phyloP scores from a whole-genome alignment of 208 protist genomes.

The Leishmania tropica region DNA sequence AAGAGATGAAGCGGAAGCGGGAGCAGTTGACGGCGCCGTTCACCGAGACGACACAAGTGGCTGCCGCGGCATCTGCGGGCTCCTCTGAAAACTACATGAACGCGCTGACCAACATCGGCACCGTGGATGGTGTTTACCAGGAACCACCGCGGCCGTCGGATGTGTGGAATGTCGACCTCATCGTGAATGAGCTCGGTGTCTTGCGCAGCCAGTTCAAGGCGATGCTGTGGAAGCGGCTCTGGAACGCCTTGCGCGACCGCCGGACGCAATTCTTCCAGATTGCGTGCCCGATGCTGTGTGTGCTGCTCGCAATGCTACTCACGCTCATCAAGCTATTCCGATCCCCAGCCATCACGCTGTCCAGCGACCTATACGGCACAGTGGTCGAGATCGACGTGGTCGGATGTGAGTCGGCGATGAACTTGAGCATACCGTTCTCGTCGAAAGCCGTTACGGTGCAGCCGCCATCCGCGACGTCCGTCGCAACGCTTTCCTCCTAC shows the following conservation, averaged over 20 bases:
- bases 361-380: conserved; percentile 43
- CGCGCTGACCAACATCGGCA: conserved; percentile 7
- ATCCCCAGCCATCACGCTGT: conserved; percentile 37
- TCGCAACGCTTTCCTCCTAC: conserved; percentile 32
- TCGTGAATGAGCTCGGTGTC: conserved; percentile 15
- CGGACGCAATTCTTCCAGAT: conserved; percentile 79
- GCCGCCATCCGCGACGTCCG: conserved; percentile 12
- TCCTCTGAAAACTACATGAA: neutral
- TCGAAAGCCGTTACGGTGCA: conserved; percentile 10
- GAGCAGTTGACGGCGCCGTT: neutral
- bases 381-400: conserved; percentile 37
- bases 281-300: conserved; percentile 60
- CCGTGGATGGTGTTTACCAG: neutral
- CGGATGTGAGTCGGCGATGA: conserved; percentile 23
- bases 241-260: conserved; percentile 60
- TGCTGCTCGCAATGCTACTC: conserved; percentile 77
- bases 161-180: conserved; percentile 47
- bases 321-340: conserved; percentile 50
- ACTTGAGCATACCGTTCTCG: conserved; percentile 33
- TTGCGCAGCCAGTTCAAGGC: conserved; percentile 58
- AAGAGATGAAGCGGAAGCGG: conserved; percentile 12
- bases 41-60: neutral
- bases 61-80: neutral
- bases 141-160: conserved; percentile 14
- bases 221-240: conserved; percentile 61